Percentiles rank a stretch among this genome's conserved stretches.
These are phyloP conservation scores for Stephania japonica DNA, from an alignment of 164 flowering plant species.

Conservation along the genomic window DNA sequence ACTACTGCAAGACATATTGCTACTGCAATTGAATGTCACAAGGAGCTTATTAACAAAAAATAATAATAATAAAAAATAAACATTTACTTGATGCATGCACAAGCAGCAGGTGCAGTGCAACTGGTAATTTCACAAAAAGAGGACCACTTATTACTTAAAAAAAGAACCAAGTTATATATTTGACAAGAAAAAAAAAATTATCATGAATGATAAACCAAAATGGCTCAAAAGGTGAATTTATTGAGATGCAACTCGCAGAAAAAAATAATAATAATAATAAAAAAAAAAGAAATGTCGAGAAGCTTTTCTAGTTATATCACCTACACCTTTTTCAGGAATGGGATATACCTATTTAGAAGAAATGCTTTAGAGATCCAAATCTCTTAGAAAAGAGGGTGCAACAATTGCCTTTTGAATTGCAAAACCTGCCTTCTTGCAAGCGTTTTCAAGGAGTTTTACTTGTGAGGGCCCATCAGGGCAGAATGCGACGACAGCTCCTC, in stretches of 20 bases:
- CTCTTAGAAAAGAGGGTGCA: constrained; percentile 52
- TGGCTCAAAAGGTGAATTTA: too few relatives aligned
- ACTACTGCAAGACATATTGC: too few relatives aligned
- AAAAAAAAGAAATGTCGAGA: too few relatives aligned
- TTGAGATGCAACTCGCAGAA: not conserved
- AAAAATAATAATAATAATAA: too few relatives aligned
- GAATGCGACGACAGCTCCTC: constrained; percentile 87
- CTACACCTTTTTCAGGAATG: not conserved
- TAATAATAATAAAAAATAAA: too few relatives aligned
- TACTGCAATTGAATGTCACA: too few relatives aligned
- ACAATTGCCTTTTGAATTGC: constrained; percentile 45
- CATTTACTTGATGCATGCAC: too few relatives aligned
- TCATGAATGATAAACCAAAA: too few relatives aligned
- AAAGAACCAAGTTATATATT: not conserved
- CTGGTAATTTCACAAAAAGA: too few relatives aligned
- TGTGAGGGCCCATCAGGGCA: constrained; percentile 82
- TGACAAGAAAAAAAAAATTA: too few relatives aligned
- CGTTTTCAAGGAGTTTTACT: constrained; percentile 62
- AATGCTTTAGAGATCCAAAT: constrained; percentile 41
- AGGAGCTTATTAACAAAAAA: too few relatives aligned
- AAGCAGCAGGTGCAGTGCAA: too few relatives aligned
- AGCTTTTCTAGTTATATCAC: not conserved
- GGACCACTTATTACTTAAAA: not conserved
- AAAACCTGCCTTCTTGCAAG: constrained; percentile 64
- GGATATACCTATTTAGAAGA: constrained; percentile 9